Percentiles rank a stretch among this genome's conserved stretches.
phyloP scores from a whole-genome alignment of 768 basidiomycete species.

The Suillus paluster region DNA sequence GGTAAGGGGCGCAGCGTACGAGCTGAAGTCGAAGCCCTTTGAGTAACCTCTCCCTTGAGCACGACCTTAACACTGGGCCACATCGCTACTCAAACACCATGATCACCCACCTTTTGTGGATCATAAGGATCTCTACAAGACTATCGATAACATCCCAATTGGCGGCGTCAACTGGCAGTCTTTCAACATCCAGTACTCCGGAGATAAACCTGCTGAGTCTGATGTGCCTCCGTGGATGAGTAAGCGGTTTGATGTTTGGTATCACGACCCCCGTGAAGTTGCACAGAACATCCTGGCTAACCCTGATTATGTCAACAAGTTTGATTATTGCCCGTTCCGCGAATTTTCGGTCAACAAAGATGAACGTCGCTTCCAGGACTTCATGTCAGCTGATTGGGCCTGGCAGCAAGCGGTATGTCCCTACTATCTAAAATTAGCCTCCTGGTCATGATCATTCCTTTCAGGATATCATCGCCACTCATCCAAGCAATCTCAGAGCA shows the following conservation, averaged over 20 bases:
- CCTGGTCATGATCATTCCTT: neutral
- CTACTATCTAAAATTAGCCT: neutral
- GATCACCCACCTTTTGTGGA: conserved; percentile 28
- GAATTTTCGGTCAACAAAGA: conserved; percentile 16
- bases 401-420: conserved; percentile 36
- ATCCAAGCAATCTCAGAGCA: conserved; percentile 12
- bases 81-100: conserved; percentile 14
- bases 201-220: conserved; percentile 14
- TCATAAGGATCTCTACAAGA: conserved; percentile 23
- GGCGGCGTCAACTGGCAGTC: conserved; percentile 37
- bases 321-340: conserved; percentile 21
- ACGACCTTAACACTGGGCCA: conserved; percentile 20
- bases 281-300: conserved; percentile 24
- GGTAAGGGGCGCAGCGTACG: no score
- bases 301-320: conserved; percentile 23
- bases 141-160: conserved; percentile 30
- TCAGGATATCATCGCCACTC: conserved; percentile 17
- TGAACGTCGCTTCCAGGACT: conserved; percentile 16
- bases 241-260: conserved; percentile 32
- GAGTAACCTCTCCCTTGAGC: no score
- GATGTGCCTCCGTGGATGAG: conserved; percentile 32
- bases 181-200: conserved; percentile 21
- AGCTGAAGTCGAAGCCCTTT: no score
- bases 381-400: conserved; percentile 36
- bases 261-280: conserved; percentile 20